Evolutionary conservation across 768 basidiomycete genomes (phyloP).

Genomic region (Mycena venus): DNA sequence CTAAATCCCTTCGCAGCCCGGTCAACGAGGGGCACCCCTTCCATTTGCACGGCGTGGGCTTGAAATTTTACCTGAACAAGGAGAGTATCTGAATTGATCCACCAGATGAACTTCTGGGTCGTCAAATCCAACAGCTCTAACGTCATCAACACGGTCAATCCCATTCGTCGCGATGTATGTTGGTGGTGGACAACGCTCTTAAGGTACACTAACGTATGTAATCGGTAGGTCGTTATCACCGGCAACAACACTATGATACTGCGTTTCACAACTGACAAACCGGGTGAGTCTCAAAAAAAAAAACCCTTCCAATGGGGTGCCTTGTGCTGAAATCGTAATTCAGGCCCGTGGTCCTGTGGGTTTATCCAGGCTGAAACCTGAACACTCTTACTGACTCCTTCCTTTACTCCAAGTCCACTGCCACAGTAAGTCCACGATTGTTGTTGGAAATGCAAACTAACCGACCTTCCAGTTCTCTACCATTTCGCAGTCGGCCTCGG

Average conservation of each 20-base stretch:
- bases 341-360: slow-evolving; percentile 15
- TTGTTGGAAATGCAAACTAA: not conserved
- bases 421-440: slow-evolving; percentile 11
- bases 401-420: not conserved
- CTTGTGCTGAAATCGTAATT: not conserved
- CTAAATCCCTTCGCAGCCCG: not conserved
- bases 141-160: slow-evolving; percentile 59
- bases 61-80: not conserved
- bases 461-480: slow-evolving; percentile 27
- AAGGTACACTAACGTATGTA: slow-evolving; percentile 15
- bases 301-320: not conserved
- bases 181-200: not conserved
- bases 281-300: slow-evolving; percentile 25
- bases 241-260: slow-evolving; percentile 47
- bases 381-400: not conserved
- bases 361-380: not conserved
- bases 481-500: slow-evolving; percentile 37
- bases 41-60: slow-evolving; percentile 42
- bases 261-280: slow-evolving; percentile 64
- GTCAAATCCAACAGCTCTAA: slow-evolving; percentile 52
- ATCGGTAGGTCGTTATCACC: not conserved
- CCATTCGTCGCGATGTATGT: slow-evolving; percentile 50
- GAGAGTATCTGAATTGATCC: not conserved
- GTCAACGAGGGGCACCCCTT: slow-evolving; percentile 34
- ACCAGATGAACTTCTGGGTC: slow-evolving; percentile 49